Base-by-base conservation (phyloP, 225 moss, liverwort and hornwort species). In the Physcomitrellopsis africana region DNA sequence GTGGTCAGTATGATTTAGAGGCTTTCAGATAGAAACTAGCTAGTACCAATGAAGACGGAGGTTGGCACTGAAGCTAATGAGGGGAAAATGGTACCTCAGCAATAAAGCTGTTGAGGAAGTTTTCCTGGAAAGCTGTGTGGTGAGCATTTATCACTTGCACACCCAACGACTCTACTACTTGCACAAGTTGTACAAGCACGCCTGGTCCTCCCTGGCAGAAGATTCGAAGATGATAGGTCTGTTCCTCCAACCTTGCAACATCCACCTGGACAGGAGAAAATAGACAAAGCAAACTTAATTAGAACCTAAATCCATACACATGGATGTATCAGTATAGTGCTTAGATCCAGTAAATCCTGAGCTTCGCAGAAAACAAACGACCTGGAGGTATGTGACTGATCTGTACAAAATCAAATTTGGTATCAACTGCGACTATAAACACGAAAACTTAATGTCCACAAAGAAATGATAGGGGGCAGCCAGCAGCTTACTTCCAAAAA, bases 131-230 rank as follows among this genome's bases (percentile, higher is more conserved):
- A 13, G 94, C 88, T 0, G 89, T 94, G 37, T 94, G 94, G 60
- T 97, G 92, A 3, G 96, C 96, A 29, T 91, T 97, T 68, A 90
- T 82, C 17, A 97, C 94, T 78, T 97, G 94, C 14, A 94, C 89
- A 20, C 97, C 97, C 56, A 97, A 62, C 1, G 92, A 94, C 65
- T 97, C 94, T 17, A 97, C 85, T 19, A 94, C 92, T 78, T 97
- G 92, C 86, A 97, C 91, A 9, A 97, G 79, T 59, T 97, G 96
- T 65, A 92, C 92, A 61, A 97, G 82, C 67, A 97, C 96, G 23
- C 96, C 96, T 7, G 92, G 94, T 48, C 96, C 96, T 76, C 87
- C 89, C 69, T 92, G 92, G 62, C 96, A 97, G 61, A 92, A 94
- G 17, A 97, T 94, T 37, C 92, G 91, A 9, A 97, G 85, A 83